Evolutionary conservation across 352 stramenopile species (phyloP).

Genomic region (Hyaloperonospora arabidopsidis): DNA sequence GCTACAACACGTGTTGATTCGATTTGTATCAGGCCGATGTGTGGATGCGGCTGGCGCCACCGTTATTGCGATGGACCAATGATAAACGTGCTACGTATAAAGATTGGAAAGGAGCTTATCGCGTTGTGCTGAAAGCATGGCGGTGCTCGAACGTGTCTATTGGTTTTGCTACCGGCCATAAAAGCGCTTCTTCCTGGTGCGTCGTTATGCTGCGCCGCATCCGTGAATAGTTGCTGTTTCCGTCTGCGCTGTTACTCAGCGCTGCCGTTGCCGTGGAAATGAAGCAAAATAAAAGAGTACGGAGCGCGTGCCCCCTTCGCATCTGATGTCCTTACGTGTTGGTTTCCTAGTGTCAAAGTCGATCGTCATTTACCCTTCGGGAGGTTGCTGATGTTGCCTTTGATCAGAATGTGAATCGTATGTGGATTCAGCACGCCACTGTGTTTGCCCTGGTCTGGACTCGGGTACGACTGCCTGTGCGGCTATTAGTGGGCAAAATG

Average conservation of each 20-base stretch:
- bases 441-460: conserved; percentile 42
- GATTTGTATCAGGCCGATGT: conserved; percentile 41
- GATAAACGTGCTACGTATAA: conserved; percentile 35
- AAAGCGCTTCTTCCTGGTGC: conserved; percentile 44
- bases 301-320: conserved; percentile 41
- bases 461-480: conserved; percentile 10
- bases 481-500: neutral
- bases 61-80: conserved; percentile 15
- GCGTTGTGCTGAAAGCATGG: conserved; percentile 64
- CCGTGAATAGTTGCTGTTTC: conserved; percentile 56
- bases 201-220: conserved; percentile 63
- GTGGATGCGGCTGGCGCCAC: conserved; percentile 13
- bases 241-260: conserved; percentile 42
- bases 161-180: conserved; percentile 43
- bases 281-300: neutral
- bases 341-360: conserved; percentile 52
- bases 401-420: conserved; percentile 66
- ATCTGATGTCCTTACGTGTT: conserved; percentile 50
- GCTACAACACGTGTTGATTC: conserved; percentile 58
- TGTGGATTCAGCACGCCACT: conserved; percentile 51
- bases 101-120: conserved; percentile 57
- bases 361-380: conserved; percentile 54
- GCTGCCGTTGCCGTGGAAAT: conserved; percentile 37
- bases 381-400: conserved; percentile 47
- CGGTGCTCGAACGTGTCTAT: conserved; percentile 58